Evolutionary conservation across 73 alveolate species (phyloP), one percentile per base, ranked within the genome.

Genomic region (Paramecium caudatum): DNA sequence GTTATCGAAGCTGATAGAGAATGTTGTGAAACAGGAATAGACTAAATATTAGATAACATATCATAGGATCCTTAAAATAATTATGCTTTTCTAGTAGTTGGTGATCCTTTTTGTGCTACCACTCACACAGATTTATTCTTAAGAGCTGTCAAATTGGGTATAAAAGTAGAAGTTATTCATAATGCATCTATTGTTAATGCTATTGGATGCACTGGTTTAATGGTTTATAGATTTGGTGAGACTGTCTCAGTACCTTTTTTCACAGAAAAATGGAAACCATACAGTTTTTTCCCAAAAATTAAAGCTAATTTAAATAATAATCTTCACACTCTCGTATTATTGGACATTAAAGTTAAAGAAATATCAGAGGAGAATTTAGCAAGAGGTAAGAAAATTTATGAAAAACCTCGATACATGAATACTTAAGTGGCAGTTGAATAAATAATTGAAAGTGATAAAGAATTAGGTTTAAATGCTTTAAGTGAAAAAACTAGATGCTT

Each of bases 51-150:
- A 46, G 96, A 95, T 32, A 94, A 95, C 48, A 93, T 95, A 39
- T 97, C 99, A 41, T 94, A 94, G 78, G 93, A 92, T 15, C 68
- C 92, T 5, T 69, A 92, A 46, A 61, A 69, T 6, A 70, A 68
- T 55, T 98, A 97, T 41, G 95, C 99, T 4, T 96, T 98, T 55
- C 91, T 98, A 46, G 99, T 98, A 19, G 99, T 98, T 15, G 99
- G 99, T 25, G 99, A 98, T 91, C 99, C 99, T 1, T 98, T 98
- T 82, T 95, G 99, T 87, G 99, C 99, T 5, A 98, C 99, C 17
- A 98, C 99, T 36, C 99, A 98, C 93, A 90, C 99, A 30, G 99
- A 98, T 95, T 91, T 98, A 36, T 98, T 95, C 94, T 82, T 98
- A 65, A 91, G 99, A 49, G 99, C 99, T 50, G 92, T 94, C 48